A percentile compares a stretch with the other conserved stretches of the same genome.
Evolutionary conservation across 257 asterid genomes (phyloP).

Genomic region (Apocynum venetum): DNA sequence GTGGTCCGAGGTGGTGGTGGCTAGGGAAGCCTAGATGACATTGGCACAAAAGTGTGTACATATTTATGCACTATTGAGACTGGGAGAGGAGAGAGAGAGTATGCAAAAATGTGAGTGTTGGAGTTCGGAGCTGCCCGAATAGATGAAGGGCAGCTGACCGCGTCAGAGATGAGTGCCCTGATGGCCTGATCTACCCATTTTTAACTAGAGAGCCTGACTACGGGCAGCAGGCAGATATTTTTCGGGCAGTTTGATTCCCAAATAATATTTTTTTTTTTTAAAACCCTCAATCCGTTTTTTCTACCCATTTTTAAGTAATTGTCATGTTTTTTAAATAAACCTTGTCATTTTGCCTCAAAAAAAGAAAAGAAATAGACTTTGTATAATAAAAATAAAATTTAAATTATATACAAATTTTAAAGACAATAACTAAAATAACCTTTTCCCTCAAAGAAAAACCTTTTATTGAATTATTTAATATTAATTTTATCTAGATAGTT

Average conservation of each 20-base stretch:
- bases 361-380: too few relatives aligned
- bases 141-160: conserved; percentile 39
- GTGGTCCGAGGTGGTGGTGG: conserved; percentile 19
- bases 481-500: too few relatives aligned
- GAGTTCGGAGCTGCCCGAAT: conserved; percentile 58
- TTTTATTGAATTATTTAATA: too few relatives aligned
- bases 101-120: conserved; percentile 2
- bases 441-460: too few relatives aligned
- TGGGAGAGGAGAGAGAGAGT: conserved; percentile 7
- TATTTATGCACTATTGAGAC: conserved; percentile 25
- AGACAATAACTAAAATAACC: too few relatives aligned
- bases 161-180: conserved; percentile 24
- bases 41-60: conserved; percentile 22
- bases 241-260: conserved; percentile 54
- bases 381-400: too few relatives aligned
- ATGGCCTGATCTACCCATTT: not conserved
- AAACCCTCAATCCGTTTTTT: not conserved
- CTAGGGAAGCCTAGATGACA: conserved; percentile 3
- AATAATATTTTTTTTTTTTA: not conserved
- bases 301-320: too few relatives aligned
- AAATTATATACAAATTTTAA: too few relatives aligned
- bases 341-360: too few relatives aligned
- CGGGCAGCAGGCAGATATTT: conserved; percentile 73
- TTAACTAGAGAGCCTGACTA: conserved; percentile 8
- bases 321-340: too few relatives aligned